Evolutionary conservation across 257 asterid genomes (phyloP).

Genomic region (Prunella vulgaris): DNA sequence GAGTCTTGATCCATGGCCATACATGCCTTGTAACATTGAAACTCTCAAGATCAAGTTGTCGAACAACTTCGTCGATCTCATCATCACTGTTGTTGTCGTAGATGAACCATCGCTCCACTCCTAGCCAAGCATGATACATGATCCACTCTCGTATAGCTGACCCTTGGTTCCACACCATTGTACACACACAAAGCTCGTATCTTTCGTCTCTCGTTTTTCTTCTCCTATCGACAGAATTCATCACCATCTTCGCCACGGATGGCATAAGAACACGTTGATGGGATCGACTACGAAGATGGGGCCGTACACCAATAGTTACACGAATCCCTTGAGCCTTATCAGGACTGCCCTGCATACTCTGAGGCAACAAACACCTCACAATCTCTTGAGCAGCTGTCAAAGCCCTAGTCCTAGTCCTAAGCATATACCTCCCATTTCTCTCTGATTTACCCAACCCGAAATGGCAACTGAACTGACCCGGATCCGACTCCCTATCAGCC

Average conservation of each 20-base stretch:
- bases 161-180: constrained; percentile 98
- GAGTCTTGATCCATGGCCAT: constrained; percentile 99
- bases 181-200: constrained; percentile 76
- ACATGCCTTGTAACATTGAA: constrained; percentile 74
- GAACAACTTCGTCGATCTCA: constrained; percentile 42
- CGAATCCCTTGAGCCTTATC: constrained; percentile 46
- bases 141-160: constrained; percentile 82
- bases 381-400: constrained; percentile 90
- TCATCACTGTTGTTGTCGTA: constrained; percentile 93
- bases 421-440: constrained; percentile 22
- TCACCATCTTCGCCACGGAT: constrained; percentile 66
- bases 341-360: constrained; percentile 34
- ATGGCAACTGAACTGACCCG: constrained; percentile 70
- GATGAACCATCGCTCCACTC: constrained; percentile 89
- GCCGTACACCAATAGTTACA: constrained; percentile 54
- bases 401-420: constrained; percentile 62
- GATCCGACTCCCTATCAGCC: constrained; percentile 58
- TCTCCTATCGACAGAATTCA: constrained; percentile 7
- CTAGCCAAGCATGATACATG: constrained; percentile 78
- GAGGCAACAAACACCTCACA: constrained; percentile 73
- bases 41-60: constrained; percentile 43
- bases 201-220: constrained; percentile 27
- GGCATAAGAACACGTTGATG: constrained; percentile 47
- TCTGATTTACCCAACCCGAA: constrained; percentile 49
- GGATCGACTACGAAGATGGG: constrained; percentile 22